A percentile compares a stretch with the other conserved stretches of the same genome.
These are phyloP conservation scores for Daldinia eschscholtzii DNA, from an alignment of 2,329 filamentous ascomycete genomes.

Conservation along the genomic window DNA sequence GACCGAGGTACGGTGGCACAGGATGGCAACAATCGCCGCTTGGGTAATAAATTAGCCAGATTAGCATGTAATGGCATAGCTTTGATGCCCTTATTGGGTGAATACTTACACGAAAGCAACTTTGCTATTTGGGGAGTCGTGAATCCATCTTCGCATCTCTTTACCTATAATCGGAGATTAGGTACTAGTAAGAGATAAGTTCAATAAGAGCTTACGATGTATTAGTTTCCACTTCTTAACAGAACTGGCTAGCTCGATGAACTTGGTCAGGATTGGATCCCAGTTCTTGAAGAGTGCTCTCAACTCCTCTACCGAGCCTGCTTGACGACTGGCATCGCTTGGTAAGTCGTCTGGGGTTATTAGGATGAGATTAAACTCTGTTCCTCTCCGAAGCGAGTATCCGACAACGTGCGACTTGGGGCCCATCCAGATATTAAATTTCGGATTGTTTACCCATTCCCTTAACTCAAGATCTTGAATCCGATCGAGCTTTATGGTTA, in stretches of 20 bases:
- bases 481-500: constrained; percentile 66
- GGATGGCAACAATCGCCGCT: constrained; percentile 73
- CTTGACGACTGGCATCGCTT: constrained; percentile 62
- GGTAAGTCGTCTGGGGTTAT: constrained; percentile 74
- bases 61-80: constrained; percentile 45
- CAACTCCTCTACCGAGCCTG: constrained; percentile 72
- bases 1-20: constrained; percentile 73
- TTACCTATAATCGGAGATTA: constrained; percentile 51
- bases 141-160: constrained; percentile 68
- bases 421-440: constrained; percentile 73
- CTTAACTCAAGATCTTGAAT: constrained; percentile 64
- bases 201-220: constrained; percentile 55
- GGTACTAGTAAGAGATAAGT: background rate
- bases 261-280: constrained; percentile 68
- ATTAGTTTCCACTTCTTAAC: constrained; percentile 80
- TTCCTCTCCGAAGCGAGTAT: constrained; percentile 70
- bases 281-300: constrained; percentile 69
- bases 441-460: constrained; percentile 65
- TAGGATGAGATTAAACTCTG: constrained; percentile 75
- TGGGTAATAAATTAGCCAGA: constrained; percentile 8
- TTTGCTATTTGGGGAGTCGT: constrained; percentile 55
- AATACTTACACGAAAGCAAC: constrained; percentile 62
- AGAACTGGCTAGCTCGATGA: constrained; percentile 63
- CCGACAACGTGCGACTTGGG: constrained; percentile 71
- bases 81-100: constrained; percentile 41